phyloP scores from a whole-genome alignment of 345 rosid species.

The Salix caprea region DNA sequence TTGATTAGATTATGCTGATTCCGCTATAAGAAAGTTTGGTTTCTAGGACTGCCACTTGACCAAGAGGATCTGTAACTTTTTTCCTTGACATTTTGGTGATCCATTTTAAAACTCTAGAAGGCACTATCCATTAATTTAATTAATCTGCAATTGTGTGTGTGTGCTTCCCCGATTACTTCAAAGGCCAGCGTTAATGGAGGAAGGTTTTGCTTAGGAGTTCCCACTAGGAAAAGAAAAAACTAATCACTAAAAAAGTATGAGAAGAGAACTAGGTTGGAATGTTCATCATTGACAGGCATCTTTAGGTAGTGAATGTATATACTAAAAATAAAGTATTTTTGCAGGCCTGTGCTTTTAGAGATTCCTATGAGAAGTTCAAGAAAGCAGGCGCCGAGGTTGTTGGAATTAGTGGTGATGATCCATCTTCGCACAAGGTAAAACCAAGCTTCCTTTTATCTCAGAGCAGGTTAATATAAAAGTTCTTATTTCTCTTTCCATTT shows the following conservation, averaged over 20 bases:
- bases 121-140: neutral
- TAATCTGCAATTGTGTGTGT: neutral
- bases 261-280: neutral
- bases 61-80: neutral
- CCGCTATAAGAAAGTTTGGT: neutral
- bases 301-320: neutral
- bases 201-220: neutral
- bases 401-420: slow-evolving; percentile 85
- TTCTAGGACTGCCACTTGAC: neutral
- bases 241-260: neutral
- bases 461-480: neutral
- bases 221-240: neutral
- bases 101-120: neutral
- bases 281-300: neutral
- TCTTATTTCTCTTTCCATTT: neutral
- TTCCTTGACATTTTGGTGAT: neutral
- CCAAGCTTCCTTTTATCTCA: neutral
- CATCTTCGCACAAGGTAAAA: slow-evolving; percentile 84
- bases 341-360: slow-evolving; percentile 87
- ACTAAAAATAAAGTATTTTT: slow-evolving; percentile 3
- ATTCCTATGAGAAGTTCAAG: slow-evolving; percentile 94
- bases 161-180: neutral
- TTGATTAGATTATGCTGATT: neutral
- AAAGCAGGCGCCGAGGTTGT: slow-evolving; percentile 94
- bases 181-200: neutral